phyloP scores from a whole-genome alignment of 2,329 filamentous ascomycete species.

The Colletotrichum sidae region DNA sequence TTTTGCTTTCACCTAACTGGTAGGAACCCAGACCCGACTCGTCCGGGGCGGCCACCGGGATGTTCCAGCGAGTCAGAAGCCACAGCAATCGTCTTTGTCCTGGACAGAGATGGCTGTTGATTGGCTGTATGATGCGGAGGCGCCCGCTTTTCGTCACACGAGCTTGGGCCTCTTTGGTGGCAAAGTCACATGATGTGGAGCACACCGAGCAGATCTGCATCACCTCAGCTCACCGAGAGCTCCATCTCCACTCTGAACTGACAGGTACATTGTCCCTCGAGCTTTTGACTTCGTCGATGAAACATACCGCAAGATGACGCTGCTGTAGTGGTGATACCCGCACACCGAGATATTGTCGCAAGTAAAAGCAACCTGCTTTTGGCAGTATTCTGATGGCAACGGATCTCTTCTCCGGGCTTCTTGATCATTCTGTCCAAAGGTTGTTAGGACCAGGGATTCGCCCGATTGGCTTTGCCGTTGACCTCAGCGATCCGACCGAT shows the following conservation, averaged over 20 bases:
- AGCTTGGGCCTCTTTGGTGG: constrained; percentile 27
- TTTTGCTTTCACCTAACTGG: constrained; percentile 25
- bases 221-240: constrained; percentile 20
- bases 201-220: constrained; percentile 18
- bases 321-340: too few relatives aligned
- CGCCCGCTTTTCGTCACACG: constrained; percentile 30
- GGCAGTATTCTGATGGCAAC: too few relatives aligned
- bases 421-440: too few relatives aligned
- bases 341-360: too few relatives aligned
- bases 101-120: background rate
- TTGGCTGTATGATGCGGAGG: constrained; percentile 4
- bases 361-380: too few relatives aligned
- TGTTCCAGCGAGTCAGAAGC: constrained; percentile 30
- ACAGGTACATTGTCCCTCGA: background rate
- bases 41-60: constrained; percentile 11
- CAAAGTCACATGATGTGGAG: constrained; percentile 35
- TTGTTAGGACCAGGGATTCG: too few relatives aligned
- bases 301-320: too few relatives aligned
- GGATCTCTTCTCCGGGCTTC: too few relatives aligned
- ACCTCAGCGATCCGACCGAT: too few relatives aligned
- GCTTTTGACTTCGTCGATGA: too few relatives aligned
- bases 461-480: too few relatives aligned
- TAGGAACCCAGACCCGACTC: constrained; percentile 10
- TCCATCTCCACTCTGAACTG: constrained; percentile 5
- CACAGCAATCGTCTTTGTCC: constrained; percentile 26